phyloP scores from a whole-genome alignment of 345 rosid genomes.

The Anacardium occidentale region DNA sequence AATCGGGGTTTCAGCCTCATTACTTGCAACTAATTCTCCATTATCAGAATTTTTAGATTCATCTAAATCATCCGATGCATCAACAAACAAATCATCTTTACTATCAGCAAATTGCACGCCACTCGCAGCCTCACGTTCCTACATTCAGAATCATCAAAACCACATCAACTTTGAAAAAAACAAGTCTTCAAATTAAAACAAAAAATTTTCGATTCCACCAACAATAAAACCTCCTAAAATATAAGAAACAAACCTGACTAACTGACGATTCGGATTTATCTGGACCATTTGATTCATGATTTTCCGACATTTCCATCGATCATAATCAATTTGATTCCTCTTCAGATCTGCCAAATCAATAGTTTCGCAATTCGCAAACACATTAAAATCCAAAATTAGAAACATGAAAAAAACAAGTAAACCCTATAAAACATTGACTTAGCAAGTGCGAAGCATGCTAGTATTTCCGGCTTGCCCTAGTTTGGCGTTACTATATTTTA shows the following conservation, averaged over 20 bases:
- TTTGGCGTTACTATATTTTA: background rate
- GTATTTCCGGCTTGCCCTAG: background rate
- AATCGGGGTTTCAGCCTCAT: conserved; percentile 12
- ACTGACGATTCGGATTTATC: conserved; percentile 5
- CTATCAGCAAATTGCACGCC: conserved; percentile 44
- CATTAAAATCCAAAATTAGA: no score
- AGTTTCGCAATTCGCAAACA: background rate
- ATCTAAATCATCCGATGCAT: conserved; percentile 75
- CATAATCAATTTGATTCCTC: conserved; percentile 16
- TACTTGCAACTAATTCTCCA: conserved; percentile 35
- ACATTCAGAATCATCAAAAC: conserved; percentile 14
- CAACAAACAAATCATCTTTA: conserved; percentile 87
- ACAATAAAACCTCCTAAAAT: background rate
- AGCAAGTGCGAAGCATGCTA: background rate
- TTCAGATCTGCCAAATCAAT: conserved; percentile 10
- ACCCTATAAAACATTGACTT: background rate
- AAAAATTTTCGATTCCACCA: background rate
- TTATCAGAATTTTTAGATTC: conserved; percentile 30
- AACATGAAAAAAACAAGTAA: no score
- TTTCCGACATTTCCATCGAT: conserved; percentile 16
- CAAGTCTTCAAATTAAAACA: background rate
- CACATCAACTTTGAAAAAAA: background rate
- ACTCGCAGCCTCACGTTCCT: conserved; percentile 22
- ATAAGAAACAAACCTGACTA: background rate
- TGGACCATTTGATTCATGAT: conserved; percentile 8